phyloP scores from a whole-genome alignment of 805 yeast species.

The Zygosaccharomyces rouxii region DNA sequence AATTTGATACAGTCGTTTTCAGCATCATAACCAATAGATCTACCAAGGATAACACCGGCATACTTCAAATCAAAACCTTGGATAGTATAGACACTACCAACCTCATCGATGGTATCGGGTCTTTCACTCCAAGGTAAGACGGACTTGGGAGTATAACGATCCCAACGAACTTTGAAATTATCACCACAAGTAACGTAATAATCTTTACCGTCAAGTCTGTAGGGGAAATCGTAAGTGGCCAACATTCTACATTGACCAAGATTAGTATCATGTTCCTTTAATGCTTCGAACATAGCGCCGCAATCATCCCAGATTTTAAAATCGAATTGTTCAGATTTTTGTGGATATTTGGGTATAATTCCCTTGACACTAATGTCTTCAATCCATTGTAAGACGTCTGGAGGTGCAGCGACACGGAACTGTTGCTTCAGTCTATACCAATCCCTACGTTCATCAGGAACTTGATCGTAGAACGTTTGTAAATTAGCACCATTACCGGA shows the following conservation, averaged over 20 bases:
- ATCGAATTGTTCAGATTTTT: slow-evolving; percentile 26
- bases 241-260: slow-evolving; percentile 42
- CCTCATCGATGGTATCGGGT: slow-evolving; percentile 43
- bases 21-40: slow-evolving; percentile 40
- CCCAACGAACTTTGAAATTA: slow-evolving; percentile 44
- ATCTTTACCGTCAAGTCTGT: slow-evolving; percentile 42
- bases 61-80: slow-evolving; percentile 48
- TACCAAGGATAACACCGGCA: slow-evolving; percentile 44
- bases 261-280: slow-evolving; percentile 31
- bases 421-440: slow-evolving; percentile 38
- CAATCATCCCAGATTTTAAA: slow-evolving; percentile 41
- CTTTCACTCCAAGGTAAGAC: slow-evolving; percentile 45
- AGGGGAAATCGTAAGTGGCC: slow-evolving; percentile 45
- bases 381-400: slow-evolving; percentile 42
- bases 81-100: slow-evolving; percentile 45
- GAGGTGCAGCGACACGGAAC: slow-evolving; percentile 40
- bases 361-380: slow-evolving; percentile 34
- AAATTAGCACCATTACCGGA: slow-evolving; percentile 38
- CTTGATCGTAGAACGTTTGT: slow-evolving; percentile 17
- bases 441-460: slow-evolving; percentile 19
- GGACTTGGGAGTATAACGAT: slow-evolving; percentile 41
- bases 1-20: slow-evolving; percentile 35
- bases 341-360: slow-evolving; percentile 36
- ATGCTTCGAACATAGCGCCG: slow-evolving; percentile 38
- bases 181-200: slow-evolving; percentile 44